Percentiles rank a stretch among this genome's conserved stretches.
phyloP scores from a whole-genome alignment of 2,329 filamentous ascomycete genomes.

The Piedraia hortae region DNA sequence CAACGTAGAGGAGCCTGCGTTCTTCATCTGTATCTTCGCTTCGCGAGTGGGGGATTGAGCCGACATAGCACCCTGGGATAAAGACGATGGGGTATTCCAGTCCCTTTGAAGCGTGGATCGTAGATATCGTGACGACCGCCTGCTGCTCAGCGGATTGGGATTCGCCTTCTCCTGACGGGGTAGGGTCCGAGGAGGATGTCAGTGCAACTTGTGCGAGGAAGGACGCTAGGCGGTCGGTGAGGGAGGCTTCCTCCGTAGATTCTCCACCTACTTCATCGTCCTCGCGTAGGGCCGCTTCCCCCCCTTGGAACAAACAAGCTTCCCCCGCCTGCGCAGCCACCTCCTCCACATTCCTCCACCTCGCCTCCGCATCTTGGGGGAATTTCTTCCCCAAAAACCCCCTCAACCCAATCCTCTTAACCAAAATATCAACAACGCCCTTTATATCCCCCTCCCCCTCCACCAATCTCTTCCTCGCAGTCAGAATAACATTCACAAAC shows the following conservation, averaged over 20 bases:
- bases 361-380: slow-evolving; percentile 43
- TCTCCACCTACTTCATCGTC: slow-evolving; percentile 38
- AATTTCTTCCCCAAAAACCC: slow-evolving; percentile 46
- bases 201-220: slow-evolving; percentile 80
- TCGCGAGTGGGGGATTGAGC: slow-evolving; percentile 68
- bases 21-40: slow-evolving; percentile 74
- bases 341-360: slow-evolving; percentile 77
- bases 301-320: slow-evolving; percentile 19
- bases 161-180: slow-evolving; percentile 29
- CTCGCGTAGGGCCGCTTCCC: slow-evolving; percentile 14
- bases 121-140: slow-evolving; percentile 81
- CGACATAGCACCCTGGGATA: slow-evolving; percentile 67
- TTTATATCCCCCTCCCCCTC: not conserved
- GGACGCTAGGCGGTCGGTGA: slow-evolving; percentile 38
- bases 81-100: slow-evolving; percentile 93
- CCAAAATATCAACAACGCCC: slow-evolving; percentile 19
- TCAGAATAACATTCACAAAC: slow-evolving; percentile 33
- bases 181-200: slow-evolving; percentile 47
- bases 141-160: slow-evolving; percentile 27
- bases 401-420: slow-evolving; percentile 40
- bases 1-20: slow-evolving; percentile 68
- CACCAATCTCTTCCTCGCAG: slow-evolving; percentile 23
- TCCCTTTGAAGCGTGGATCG: slow-evolving; percentile 86
- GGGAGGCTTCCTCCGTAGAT: slow-evolving; percentile 26
- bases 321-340: slow-evolving; percentile 57